Base-by-base conservation (phyloP, 2,329 filamentous ascomycete genomes). In the Shiraia sp. region DNA sequence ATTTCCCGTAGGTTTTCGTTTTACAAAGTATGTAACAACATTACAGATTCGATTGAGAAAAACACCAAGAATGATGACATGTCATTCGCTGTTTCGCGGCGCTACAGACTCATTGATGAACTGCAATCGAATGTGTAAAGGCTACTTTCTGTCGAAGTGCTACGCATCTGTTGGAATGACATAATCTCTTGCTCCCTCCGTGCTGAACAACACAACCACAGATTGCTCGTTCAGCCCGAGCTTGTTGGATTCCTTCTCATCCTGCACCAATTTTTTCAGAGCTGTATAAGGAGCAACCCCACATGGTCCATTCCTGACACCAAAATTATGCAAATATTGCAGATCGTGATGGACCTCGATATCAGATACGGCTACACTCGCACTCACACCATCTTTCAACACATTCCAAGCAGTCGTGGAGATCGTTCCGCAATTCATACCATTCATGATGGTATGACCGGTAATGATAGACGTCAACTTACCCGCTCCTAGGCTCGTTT, bases 371-470 rank as follows among this genome's bases (percentile, higher is more conserved):
- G 77, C 79, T 0, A 84, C 66, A 37, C 78, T 79, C 1, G 77
- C 79, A 66, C 87, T 81, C 0, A 88, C 75, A 0, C 82, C 79
- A 0, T 71, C 59, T 6, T 72, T 66, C 3, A 91, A 61, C 0
- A 81, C 59, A 0, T 80, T 74, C 83, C 85, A 91, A 0, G 86
- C 83, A 0, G 78, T 81, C 0, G 72, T 72, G 0, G 85, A 88
- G 0, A 87, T 75, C 0, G 83, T 87, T 0, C 85, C 86, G 47
- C 86, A 90, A 51, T 87, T 82, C 72, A 90, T 79, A 0, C 86
- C 87, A 27, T 78, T 77, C 86, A 90, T 90, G 53, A 88, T 88
- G 0, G 84, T 89, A 2, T 79, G 69, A 0, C 71, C 72, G 0
- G 85, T 88, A 6, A 63, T 43, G 1, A 86, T 74, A 0, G 77